Evolutionary conservation across 768 basidiomycete genomes (phyloP).

Genomic region (Russula brevipes): DNA sequence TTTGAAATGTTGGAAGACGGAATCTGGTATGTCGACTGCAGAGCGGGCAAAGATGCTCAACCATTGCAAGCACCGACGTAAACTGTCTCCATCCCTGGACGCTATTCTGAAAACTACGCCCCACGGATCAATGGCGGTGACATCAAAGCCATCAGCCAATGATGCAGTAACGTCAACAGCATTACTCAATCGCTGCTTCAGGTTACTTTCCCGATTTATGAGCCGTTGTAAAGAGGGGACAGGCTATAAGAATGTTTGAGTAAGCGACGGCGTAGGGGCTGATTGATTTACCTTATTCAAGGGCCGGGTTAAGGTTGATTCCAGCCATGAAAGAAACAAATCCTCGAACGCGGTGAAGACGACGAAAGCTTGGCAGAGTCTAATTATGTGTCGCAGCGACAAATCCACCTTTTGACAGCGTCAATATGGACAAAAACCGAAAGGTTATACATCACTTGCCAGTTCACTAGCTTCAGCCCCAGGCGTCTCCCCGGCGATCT

Average conservation of each 20-base stretch:
- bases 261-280: neutral
- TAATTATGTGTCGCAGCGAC: slow-evolving; percentile 46
- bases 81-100: slow-evolving; percentile 38
- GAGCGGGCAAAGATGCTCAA: slow-evolving; percentile 57
- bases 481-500: slow-evolving; percentile 37
- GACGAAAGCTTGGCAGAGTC: slow-evolving; percentile 48
- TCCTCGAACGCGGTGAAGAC: slow-evolving; percentile 55
- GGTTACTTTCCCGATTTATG: slow-evolving; percentile 50
- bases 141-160: slow-evolving; percentile 30
- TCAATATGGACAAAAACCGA: neutral
- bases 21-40: slow-evolving; percentile 56
- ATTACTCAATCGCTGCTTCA: slow-evolving; percentile 37
- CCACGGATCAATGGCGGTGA: slow-evolving; percentile 48
- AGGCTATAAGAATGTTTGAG: slow-evolving; percentile 35
- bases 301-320: slow-evolving; percentile 37
- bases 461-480: slow-evolving; percentile 5
- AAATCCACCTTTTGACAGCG: slow-evolving; percentile 3
- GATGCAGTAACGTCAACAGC: slow-evolving; percentile 33
- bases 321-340: slow-evolving; percentile 57
- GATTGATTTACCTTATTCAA: slow-evolving; percentile 38
- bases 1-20: slow-evolving; percentile 46
- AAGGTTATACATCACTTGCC: neutral
- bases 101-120: slow-evolving; percentile 44
- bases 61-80: slow-evolving; percentile 51
- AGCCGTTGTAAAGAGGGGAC: slow-evolving; percentile 51